phyloP scores from a whole-genome alignment of 2,329 filamentous ascomycete genomes.

The Cytospora piceicola region DNA sequence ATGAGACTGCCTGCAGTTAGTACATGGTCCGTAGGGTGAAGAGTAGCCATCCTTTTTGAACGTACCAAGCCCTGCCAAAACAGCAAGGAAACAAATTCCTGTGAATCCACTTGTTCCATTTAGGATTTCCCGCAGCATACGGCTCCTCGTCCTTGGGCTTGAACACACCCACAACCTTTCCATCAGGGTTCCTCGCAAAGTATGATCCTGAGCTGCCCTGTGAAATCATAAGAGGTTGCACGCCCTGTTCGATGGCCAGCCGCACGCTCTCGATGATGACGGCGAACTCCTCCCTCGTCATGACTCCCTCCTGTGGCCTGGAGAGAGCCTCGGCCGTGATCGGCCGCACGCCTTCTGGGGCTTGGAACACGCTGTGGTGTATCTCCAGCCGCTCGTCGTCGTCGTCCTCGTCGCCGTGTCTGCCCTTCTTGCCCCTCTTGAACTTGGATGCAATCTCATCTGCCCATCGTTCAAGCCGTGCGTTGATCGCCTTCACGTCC shows the following conservation, averaged over 20 bases:
- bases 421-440: constrained; percentile 77
- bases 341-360: constrained; percentile 84
- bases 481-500: constrained; percentile 98
- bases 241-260: constrained; percentile 83
- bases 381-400: constrained; percentile 93
- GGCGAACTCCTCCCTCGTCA: constrained; percentile 83
- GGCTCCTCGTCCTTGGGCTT: constrained; percentile 99
- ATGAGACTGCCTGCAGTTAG: constrained; percentile 64
- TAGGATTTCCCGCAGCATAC: constrained; percentile 94
- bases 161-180: constrained; percentile 96
- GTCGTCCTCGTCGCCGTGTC: constrained; percentile 64
- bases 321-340: constrained; percentile 76
- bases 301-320: constrained; percentile 63
- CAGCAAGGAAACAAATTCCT: constrained; percentile 96
- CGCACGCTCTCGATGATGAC: constrained; percentile 88
- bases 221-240: constrained; percentile 93
- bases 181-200: constrained; percentile 88
- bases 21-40: neutral
- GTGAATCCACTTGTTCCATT: constrained; percentile 99
- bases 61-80: constrained; percentile 87
- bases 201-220: constrained; percentile 98
- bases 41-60: neutral
- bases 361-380: constrained; percentile 94
- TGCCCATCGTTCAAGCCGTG: constrained; percentile 91
- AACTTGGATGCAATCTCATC: constrained; percentile 98